Conservation (phyloP, 257 asterid species). For the Thymus quinquecostatus region DNA sequence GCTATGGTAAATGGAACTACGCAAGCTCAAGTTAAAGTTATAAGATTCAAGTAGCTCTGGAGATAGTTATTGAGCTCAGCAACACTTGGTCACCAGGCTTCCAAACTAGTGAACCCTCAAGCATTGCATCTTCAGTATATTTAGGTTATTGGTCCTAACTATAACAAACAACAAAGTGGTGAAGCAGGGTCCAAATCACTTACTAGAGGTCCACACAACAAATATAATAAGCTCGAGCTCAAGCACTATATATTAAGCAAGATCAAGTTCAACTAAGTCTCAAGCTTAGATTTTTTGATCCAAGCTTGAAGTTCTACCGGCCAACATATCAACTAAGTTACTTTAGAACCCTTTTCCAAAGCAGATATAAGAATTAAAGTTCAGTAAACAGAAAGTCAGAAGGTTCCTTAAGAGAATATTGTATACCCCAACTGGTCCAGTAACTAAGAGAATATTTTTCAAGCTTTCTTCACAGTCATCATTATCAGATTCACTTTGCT, state of each 20-base stretch:
- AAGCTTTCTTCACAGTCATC: slow-evolving; percentile 57
- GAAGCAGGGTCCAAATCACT: neutral
- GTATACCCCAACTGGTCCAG: slow-evolving; percentile 99
- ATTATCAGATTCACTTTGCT: slow-evolving; percentile 60
- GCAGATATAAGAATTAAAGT: slow-evolving; percentile 20
- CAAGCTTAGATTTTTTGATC: neutral
- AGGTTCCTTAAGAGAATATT: neutral
- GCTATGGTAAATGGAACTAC: slow-evolving; percentile 8
- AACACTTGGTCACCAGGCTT: neutral
- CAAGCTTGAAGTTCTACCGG: too few species aligned
- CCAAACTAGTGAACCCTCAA: neutral
- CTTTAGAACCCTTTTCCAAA: neutral
- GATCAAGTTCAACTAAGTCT: neutral
- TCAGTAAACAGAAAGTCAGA: slow-evolving; percentile 7
- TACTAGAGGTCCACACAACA: neutral
- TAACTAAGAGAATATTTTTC: slow-evolving; percentile 86
- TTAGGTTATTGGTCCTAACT: neutral
- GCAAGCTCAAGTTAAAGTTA: neutral
- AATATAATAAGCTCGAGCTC: neutral
- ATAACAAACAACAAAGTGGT: neutral
- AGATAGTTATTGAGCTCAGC: neutral
- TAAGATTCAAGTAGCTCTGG: neutral
- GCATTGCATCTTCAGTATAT: neutral
- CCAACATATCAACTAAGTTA: neutral
- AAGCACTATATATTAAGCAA: neutral